Percentiles rank a stretch among this genome's conserved stretches.
Evolutionary conservation across 2,329 filamentous ascomycete genomes (phyloP).

Genomic region (Phaeosphaeria sp.): DNA sequence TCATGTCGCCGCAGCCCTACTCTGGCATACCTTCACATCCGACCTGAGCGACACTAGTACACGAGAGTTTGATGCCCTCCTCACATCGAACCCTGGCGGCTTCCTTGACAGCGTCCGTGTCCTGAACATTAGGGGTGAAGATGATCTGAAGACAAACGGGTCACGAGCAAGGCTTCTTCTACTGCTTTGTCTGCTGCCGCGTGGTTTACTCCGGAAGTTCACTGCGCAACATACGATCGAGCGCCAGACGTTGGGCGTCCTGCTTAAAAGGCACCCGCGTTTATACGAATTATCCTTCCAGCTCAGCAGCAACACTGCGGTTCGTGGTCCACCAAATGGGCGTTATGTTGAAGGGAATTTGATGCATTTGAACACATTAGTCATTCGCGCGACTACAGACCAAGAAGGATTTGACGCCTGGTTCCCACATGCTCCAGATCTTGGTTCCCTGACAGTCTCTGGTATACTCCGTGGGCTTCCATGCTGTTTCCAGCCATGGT

Average conservation of each 20-base stretch:
- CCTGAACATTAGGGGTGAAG: background rate
- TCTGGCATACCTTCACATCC: conserved; percentile 1
- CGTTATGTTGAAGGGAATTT: background rate
- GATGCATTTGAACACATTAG: background rate
- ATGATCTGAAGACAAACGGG: too few relatives aligned
- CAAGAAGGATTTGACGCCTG: background rate
- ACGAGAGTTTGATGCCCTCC: background rate
- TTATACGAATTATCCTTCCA: background rate
- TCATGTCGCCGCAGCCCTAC: background rate
- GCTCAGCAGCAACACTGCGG: background rate
- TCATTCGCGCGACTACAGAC: background rate
- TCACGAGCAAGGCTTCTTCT: background rate
- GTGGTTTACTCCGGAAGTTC: background rate
- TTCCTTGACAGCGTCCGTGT: conserved; percentile 2
- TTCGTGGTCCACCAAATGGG: background rate
- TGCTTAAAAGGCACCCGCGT: background rate
- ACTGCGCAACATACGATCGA: background rate
- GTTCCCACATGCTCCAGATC: background rate
- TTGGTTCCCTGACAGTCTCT: background rate
- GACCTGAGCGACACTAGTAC: background rate
- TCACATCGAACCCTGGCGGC: background rate
- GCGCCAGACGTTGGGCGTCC: background rate
- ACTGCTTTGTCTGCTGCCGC: background rate
- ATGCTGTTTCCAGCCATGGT: background rate
- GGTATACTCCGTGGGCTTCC: background rate